These are phyloP conservation scores for Boechera retrofracta DNA, from an alignment of 345 rosid species.

Conservation along the genomic window DNA sequence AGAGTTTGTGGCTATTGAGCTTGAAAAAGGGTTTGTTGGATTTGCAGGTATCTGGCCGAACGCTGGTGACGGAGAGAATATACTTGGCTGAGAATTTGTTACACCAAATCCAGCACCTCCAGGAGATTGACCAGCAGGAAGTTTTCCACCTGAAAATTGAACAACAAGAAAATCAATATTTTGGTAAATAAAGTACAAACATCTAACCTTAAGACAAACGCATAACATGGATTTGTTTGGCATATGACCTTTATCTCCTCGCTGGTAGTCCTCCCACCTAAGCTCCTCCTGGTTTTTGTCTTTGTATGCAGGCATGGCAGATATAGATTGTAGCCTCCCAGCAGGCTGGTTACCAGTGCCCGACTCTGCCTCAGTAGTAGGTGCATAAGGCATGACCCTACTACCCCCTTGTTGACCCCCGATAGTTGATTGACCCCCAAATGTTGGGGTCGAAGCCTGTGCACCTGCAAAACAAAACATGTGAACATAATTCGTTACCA, in stretches of 20 bases:
- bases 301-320: constrained; percentile 79
- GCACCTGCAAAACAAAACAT: constrained; percentile 55
- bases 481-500: constrained; percentile 13
- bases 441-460: constrained; percentile 65
- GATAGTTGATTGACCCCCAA: constrained; percentile 63
- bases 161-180: constrained; percentile 26
- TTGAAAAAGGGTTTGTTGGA: constrained; percentile 61
- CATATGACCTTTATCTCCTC: constrained; percentile 88
- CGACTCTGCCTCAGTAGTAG: constrained; percentile 69
- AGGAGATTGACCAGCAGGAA: constrained; percentile 62
- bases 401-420: constrained; percentile 84
- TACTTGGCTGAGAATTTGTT: constrained; percentile 55
- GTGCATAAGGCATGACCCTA: constrained; percentile 68
- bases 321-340: constrained; percentile 83
- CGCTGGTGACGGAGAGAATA: constrained; percentile 55
- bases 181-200: constrained; percentile 17
- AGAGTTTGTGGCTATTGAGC: constrained; percentile 48
- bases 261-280: constrained; percentile 94
- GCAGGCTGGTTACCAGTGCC: constrained; percentile 55
- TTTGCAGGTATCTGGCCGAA: constrained; percentile 61
- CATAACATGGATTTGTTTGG: constrained; percentile 13
- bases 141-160: constrained; percentile 71
- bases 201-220: constrained; percentile 7
- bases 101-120: constrained; percentile 58
- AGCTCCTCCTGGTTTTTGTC: constrained; percentile 90